A percentile compares a stretch with the other conserved stretches of the same genome.
Evolutionary conservation across 2,329 filamentous ascomycete genomes (phyloP).

Genomic region (Nectriaceae sp.): DNA sequence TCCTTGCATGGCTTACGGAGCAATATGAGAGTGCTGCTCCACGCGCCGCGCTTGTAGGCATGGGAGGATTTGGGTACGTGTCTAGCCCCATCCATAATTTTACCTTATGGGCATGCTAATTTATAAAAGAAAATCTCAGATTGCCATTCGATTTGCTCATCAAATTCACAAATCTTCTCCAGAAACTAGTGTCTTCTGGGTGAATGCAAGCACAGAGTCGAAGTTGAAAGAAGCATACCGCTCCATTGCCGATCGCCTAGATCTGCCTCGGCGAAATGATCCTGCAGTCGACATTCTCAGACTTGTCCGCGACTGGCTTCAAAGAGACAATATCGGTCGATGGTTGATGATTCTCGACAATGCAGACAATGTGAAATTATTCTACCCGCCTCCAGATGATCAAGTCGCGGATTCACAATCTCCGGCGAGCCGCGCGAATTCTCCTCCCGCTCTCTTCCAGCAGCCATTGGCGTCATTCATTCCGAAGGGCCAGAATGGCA

Average conservation of each 20-base stretch:
- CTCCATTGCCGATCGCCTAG: background rate
- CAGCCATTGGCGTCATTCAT: conserved; percentile 15
- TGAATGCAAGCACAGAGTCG: conserved; percentile 5
- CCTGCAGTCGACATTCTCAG: background rate
- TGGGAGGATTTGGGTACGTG: background rate
- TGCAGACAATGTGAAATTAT: background rate
- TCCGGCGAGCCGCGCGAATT: too few species aligned
- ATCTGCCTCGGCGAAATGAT: background rate
- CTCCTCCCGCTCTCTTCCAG: too few species aligned
- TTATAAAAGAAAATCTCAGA: conserved; percentile 17
- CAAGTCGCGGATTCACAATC: too few species aligned
- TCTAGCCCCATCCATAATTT: background rate
- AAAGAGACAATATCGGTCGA: background rate
- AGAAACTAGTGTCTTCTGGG: conserved; percentile 15
- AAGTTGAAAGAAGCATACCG: conserved; percentile 7
- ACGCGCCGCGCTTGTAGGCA: background rate
- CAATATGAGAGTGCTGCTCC: background rate
- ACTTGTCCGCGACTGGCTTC: background rate
- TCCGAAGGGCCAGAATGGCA: conserved; percentile 12
- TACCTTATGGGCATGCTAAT: background rate
- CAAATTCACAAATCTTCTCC: conserved; percentile 1
- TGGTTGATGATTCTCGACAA: background rate
- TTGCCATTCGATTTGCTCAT: conserved; percentile 19
- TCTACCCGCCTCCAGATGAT: too few species aligned
- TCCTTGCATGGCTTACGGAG: background rate